Percentiles rank a stretch among this genome's conserved stretches.
Conservation (phyloP, 805 yeast genomes). For the Candida quercuum region DNA sequence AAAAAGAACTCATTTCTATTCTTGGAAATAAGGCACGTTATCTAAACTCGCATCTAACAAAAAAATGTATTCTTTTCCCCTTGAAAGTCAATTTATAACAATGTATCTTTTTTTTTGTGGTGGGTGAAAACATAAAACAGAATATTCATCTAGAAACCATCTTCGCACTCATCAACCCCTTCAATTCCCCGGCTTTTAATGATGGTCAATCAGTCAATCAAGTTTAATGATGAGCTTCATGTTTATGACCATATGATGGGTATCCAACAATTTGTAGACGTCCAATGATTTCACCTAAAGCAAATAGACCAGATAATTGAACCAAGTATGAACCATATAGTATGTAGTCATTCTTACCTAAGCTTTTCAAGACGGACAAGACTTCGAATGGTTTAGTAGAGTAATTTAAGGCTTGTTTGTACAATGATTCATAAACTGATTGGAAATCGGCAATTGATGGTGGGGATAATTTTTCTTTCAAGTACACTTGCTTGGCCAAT, state of each 20-base stretch:
- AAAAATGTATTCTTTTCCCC: too few relatives aligned
- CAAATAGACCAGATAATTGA: constrained; percentile 86
- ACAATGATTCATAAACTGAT: constrained; percentile 57
- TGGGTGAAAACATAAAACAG: too few relatives aligned
- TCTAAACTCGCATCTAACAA: too few relatives aligned
- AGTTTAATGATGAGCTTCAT: constrained; percentile 26
- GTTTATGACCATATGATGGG: constrained; percentile 50
- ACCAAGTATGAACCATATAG: constrained; percentile 71
- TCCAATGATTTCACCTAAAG: constrained; percentile 94
- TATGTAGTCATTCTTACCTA: constrained; percentile 51
- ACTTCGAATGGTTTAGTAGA: constrained; percentile 59
- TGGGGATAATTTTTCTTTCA: constrained; percentile 90
- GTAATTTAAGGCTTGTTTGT: constrained; percentile 38
- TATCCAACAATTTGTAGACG: constrained; percentile 93
- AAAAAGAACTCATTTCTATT: background rate
- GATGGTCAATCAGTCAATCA: constrained; percentile 2
- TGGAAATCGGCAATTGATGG: constrained; percentile 76
- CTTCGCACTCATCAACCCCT: too few relatives aligned
- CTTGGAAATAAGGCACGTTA: background rate
- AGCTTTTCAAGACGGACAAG: constrained; percentile 38
- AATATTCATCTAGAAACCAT: too few relatives aligned
- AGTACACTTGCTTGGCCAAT: constrained; percentile 60
- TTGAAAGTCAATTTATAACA: too few relatives aligned
- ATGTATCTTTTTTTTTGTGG: too few relatives aligned
- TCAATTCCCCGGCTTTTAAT: too few relatives aligned